Base-by-base conservation (phyloP, 148 eudicot species). In the Rhododendron henanense region DNA sequence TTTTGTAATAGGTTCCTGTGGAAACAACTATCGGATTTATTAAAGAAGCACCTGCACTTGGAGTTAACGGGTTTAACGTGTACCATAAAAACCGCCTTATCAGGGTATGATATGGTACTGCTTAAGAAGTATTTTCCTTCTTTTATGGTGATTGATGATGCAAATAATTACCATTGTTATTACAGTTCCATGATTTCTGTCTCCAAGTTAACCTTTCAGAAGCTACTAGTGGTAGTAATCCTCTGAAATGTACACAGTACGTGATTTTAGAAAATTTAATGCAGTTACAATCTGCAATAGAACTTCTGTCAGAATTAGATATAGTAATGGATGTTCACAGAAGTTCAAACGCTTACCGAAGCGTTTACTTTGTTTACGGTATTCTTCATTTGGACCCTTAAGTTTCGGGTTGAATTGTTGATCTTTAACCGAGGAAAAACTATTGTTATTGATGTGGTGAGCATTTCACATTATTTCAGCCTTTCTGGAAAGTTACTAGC, bases 71-170 rank as follows among this genome's bases (percentile, higher is more conserved):
- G 84, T 97, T 92, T 85, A 97, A 97, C 65, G 94, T 97, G 21
- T 97, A 97, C 95, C 98, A 97, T 86, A 97, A 97, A 90, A 97
- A 97, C 89, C 98, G 99, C 59, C 94, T 97, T 79, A 97, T 97
- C 92, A 91, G 96, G 96, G 99, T 97, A 97, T 80, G 92, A 84
- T 37, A 45, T 78, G 57, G 67, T 39, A 79, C 81, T 76, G 39
- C 63, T 85, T 78, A 41, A 33, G 39, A 50, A 48, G 25, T 25
- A 6, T 14, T 84, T 59, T 25, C 57, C 37, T 55, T 74, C 33
- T 19, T 84, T 25, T 15, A 84, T 48, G 39, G 51, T 51, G 37
- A 84, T 48, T 39, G 23, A 16, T 69, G 59, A 79, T 87, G 39
- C 67, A 21, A 55, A 45, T 28, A 39, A 25, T 53, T 35, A 84